Conservation (phyloP, 148 eudicot genomes). For the Cornus florida region DNA sequence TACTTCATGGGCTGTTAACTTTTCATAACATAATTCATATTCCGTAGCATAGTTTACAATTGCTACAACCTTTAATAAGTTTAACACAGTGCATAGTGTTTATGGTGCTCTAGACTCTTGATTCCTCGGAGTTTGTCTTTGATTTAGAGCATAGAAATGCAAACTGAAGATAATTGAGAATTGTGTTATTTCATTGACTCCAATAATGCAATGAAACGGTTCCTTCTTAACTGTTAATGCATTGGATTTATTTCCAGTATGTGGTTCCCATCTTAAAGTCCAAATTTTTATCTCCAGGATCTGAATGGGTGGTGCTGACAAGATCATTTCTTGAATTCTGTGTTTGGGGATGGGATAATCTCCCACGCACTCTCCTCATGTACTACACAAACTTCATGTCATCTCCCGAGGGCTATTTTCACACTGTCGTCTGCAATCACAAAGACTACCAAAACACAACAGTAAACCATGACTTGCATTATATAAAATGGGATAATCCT, state of each 20-base stretch:
- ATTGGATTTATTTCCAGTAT: background rate
- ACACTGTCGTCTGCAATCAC: constrained; percentile 84
- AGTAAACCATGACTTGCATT: constrained; percentile 74
- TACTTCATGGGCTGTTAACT: background rate
- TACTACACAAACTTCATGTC: constrained; percentile 83
- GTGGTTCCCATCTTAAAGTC: background rate
- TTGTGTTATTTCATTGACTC: background rate
- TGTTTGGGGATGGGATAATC: constrained; percentile 96
- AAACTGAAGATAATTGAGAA: background rate
- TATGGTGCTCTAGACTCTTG: background rate
- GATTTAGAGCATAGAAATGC: background rate
- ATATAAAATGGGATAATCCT: constrained; percentile 64
- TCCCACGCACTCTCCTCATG: constrained; percentile 91
- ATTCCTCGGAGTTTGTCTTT: background rate
- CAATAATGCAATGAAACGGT: background rate
- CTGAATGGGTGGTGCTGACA: constrained; percentile 76
- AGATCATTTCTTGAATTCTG: constrained; percentile 82
- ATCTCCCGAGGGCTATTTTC: constrained; percentile 88
- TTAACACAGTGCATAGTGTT: background rate
- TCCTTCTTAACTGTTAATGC: background rate
- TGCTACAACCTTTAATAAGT: background rate
- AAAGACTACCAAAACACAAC: constrained; percentile 94
- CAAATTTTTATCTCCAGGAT: constrained; percentile 48
- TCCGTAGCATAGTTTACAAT: background rate
- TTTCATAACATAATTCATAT: background rate